Evolutionary conservation across 1,139 yeast species (phyloP), one percentile per base, ranked within the genome.

Genomic region (Saccharomyces hybrid): DNA sequence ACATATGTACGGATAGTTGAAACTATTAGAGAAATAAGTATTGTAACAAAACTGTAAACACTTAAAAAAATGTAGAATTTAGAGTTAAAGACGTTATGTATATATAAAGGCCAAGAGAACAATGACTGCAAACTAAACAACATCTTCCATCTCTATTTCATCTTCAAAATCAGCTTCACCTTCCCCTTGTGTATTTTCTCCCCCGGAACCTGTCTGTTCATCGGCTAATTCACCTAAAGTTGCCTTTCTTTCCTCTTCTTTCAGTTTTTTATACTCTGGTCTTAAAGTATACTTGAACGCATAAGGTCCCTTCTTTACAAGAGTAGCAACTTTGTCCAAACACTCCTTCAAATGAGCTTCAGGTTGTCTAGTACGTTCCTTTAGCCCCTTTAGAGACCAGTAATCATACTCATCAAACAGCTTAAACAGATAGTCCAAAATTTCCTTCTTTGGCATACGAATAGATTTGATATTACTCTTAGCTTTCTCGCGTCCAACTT

Each of bases 341-440:
- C 93, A 87, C 68, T 91, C 97, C 68, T 93, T 90, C 62, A 93
- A 76, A 69, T 88, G 95, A 2, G 88, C 85, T 69, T 95, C 99
- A 0, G 99, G 99, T 75, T 93, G 99, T 66, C 86, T 85, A 2
- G 98, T 90, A 64, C 96, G 81, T 70, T 93, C 99, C 68, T 90
- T 87, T 59, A 93, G 76, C 42, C 97, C 97, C 72, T 90, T 90
- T 78, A 93, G 78, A 9, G 95, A 85, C 99, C 99, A 93, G 71
- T 91, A 93, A 68, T 93, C 98, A 70, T 88, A 90, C 71, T 91
- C 95, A 69, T 90, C 97, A 71, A 93, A 93, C 63, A 93, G 77
- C 63, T 88, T 79, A 79, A 95, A 93, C 60, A 93, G 75, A 63
- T 88, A 74, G 71, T 91, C 97, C 78, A 93, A 80, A 56, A 93